phyloP scores from a whole-genome alignment of 2,329 filamentous ascomycete genomes.

The Aspergillus neoniger region DNA sequence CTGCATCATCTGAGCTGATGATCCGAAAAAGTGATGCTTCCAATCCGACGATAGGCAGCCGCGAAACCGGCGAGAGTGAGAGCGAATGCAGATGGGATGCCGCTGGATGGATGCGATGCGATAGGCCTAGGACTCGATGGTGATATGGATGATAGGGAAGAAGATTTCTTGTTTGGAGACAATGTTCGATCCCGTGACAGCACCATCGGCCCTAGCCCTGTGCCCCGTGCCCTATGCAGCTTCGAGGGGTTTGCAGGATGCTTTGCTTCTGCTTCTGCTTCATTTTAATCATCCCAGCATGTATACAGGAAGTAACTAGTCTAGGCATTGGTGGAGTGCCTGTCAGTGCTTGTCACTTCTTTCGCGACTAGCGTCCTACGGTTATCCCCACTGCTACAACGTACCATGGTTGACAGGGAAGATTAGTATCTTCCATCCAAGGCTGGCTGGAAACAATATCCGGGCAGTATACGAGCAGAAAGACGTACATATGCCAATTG shows the following conservation, averaged over 20 bases:
- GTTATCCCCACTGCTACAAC: too few species aligned
- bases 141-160: neutral
- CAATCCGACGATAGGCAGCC: neutral
- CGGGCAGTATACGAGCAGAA: too few species aligned
- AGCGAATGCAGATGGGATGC: neutral
- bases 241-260: neutral
- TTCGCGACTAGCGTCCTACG: too few species aligned
- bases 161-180: neutral
- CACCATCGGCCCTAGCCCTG: conserved; percentile 15
- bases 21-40: neutral
- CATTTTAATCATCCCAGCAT: too few species aligned
- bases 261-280: neutral
- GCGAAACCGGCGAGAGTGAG: neutral
- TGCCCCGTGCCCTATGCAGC: conserved; percentile 10
- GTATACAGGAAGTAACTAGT: too few species aligned
- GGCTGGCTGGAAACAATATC: too few species aligned
- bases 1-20: neutral
- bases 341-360: too few species aligned
- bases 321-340: too few species aligned
- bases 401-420: too few species aligned
- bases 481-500: conserved; percentile 15
- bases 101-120: neutral
- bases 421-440: too few species aligned
- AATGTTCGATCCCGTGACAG: conserved; percentile 8
- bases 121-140: neutral